Percentiles rank a stretch among this genome's conserved stretches.
Evolutionary conservation across 2,329 filamentous ascomycete species (phyloP).

Genomic region (Xylariaceae sp.): DNA sequence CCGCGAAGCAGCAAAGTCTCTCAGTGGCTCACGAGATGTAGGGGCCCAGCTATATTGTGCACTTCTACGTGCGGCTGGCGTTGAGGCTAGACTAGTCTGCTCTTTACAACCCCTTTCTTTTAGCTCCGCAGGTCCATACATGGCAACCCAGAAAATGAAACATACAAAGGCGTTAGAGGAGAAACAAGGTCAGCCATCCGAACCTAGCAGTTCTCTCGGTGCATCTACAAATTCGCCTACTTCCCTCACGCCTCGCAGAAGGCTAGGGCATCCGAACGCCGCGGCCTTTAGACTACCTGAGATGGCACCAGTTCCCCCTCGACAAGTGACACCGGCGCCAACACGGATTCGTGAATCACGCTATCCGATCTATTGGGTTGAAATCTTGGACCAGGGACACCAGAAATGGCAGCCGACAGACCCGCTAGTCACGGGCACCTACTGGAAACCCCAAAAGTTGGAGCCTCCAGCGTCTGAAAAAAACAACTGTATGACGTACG

Average conservation of each 20-base stretch:
- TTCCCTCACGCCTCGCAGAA: conserved; percentile 39
- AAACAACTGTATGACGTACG: conserved; percentile 76
- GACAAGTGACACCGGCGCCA: conserved; percentile 34
- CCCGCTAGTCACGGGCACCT: conserved; percentile 70
- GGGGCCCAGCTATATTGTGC: conserved; percentile 90
- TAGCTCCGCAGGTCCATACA: conserved; percentile 47
- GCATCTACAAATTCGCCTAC: conserved; percentile 32
- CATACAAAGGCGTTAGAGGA: conserved; percentile 32
- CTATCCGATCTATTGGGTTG: conserved; percentile 90
- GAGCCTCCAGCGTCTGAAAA: conserved; percentile 79
- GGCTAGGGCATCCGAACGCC: conserved; percentile 53
- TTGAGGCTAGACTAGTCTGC: conserved; percentile 79
- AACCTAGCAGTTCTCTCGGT: conserved; percentile 35
- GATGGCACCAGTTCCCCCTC: conserved; percentile 34
- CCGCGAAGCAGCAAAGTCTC: conserved; percentile 58
- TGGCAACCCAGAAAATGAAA: conserved; percentile 39
- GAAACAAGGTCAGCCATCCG: conserved; percentile 39
- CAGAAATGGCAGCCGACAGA: conserved; percentile 93
- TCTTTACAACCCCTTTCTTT: conserved; percentile 83
- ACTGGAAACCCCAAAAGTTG: conserved; percentile 70
- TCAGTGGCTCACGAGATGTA: conserved; percentile 81
- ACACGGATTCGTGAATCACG: conserved; percentile 61
- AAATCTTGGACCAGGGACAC: conserved; percentile 77
- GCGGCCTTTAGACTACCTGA: conserved; percentile 50
- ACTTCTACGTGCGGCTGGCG: conserved; percentile 73